These are phyloP conservation scores for Atractiella rhizophila DNA, from an alignment of 768 basidiomycete species.

Conservation along the genomic window DNA sequence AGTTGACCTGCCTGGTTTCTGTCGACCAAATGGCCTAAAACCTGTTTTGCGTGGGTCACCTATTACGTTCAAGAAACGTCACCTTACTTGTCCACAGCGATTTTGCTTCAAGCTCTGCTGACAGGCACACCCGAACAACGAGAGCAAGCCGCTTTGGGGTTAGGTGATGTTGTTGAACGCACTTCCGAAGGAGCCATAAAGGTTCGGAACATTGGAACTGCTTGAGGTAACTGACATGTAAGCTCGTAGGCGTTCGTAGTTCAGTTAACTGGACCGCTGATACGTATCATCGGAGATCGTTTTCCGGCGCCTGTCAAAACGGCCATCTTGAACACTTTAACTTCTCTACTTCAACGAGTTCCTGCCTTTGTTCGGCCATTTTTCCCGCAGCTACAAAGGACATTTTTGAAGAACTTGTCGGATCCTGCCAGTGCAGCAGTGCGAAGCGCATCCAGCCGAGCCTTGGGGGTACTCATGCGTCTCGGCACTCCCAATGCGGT, in stretches of 20 bases:
- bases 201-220: background rate
- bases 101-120: slow-evolving; percentile 40
- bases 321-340: slow-evolving; percentile 63
- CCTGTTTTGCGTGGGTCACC: slow-evolving; percentile 35
- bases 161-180: slow-evolving; percentile 77
- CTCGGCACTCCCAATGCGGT: slow-evolving; percentile 76
- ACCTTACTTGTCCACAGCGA: slow-evolving; percentile 6
- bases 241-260: background rate
- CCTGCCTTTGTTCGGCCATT: slow-evolving; percentile 83
- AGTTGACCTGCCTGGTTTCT: slow-evolving; percentile 57
- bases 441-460: slow-evolving; percentile 53
- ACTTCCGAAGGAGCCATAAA: slow-evolving; percentile 53
- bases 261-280: slow-evolving; percentile 13
- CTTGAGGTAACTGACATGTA: background rate
- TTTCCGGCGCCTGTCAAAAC: slow-evolving; percentile 83
- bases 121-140: slow-evolving; percentile 63
- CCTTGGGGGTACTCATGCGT: slow-evolving; percentile 68
- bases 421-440: slow-evolving; percentile 56
- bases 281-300: slow-evolving; percentile 17
- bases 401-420: slow-evolving; percentile 75
- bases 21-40: slow-evolving; percentile 45
- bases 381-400: slow-evolving; percentile 91
- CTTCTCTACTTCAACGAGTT: slow-evolving; percentile 58
- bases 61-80: background rate
- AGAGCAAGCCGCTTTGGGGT: slow-evolving; percentile 84